Conservation (phyloP, 768 basidiomycete species). For the Pisolithus sp. region DNA sequence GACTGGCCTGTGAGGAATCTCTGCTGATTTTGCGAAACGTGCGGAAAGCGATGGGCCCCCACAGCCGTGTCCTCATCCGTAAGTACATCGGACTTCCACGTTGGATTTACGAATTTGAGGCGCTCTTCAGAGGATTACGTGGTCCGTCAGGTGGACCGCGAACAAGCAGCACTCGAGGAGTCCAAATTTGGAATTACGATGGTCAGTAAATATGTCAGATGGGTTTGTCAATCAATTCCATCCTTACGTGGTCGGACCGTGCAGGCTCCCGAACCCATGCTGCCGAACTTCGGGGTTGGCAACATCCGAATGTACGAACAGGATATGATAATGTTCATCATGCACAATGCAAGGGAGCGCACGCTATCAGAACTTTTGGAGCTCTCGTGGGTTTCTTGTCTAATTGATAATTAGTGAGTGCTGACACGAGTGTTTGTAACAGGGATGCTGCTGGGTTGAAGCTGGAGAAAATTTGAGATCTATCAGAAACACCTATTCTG, state of each 20-base stretch:
- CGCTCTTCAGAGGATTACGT: too few relatives aligned
- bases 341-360: conserved; percentile 29
- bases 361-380: conserved; percentile 22
- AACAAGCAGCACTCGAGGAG: too few relatives aligned
- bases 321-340: conserved; percentile 26
- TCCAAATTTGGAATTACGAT: too few relatives aligned
- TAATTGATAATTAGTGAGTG: conserved; percentile 2
- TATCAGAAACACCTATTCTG: conserved; percentile 20
- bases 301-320: conserved; percentile 22
- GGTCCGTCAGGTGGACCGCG: too few relatives aligned
- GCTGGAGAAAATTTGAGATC: conserved; percentile 30
- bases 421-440: neutral
- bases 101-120: too few relatives aligned
- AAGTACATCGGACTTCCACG: neutral
- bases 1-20: conserved; percentile 28
- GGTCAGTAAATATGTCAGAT: too few relatives aligned
- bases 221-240: neutral
- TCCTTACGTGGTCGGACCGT: neutral
- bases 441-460: conserved; percentile 22
- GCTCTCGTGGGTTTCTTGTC: conserved; percentile 19
- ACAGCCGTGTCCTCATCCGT: conserved; percentile 29
- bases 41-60: conserved; percentile 22
- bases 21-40: conserved; percentile 23
- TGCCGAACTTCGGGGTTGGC: conserved; percentile 29
- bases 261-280: conserved; percentile 30